phyloP scores from a whole-genome alignment of 371 early-diverging fungal species.

The Chytridium lagenaria region DNA sequence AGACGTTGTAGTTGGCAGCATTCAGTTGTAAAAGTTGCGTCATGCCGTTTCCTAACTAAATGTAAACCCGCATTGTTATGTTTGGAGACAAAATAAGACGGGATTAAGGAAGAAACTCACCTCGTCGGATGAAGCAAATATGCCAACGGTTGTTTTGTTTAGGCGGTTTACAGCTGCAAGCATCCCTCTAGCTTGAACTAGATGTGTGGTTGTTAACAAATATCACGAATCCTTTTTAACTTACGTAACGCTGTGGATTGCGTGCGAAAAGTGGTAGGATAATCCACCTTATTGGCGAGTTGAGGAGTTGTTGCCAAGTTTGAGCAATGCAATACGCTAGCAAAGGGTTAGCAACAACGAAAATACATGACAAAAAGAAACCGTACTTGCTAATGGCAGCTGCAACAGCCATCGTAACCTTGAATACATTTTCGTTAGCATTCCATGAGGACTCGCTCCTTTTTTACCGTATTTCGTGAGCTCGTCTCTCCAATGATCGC shows the following conservation, averaged over 20 bases:
- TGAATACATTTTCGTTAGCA: neutral
- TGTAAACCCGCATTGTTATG: neutral
- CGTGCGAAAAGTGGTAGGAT: conserved; percentile 19
- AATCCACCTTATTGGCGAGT: conserved; percentile 17
- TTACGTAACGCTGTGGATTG: neutral
- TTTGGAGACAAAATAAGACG: neutral
- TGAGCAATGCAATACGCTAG: conserved; percentile 2
- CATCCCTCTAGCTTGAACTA: conserved; percentile 10
- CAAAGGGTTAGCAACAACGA: neutral
- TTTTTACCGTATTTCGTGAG: conserved; percentile 10
- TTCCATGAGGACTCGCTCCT: neutral
- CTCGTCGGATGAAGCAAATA: conserved; percentile 15
- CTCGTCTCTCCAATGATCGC: conserved; percentile 18
- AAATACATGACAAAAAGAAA: neutral
- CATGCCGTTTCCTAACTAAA: conserved; percentile 15
- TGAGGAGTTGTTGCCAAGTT: conserved; percentile 14
- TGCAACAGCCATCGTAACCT: conserved; percentile 18
- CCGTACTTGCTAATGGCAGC: conserved; percentile 9
- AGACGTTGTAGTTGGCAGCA: conserved; percentile 13
- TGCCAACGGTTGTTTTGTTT: conserved; percentile 1
- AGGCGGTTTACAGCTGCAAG: neutral
- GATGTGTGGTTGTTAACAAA: neutral
- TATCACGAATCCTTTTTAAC: neutral
- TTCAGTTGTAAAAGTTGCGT: conserved; percentile 10
- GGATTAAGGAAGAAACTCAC: no score